Evolutionary conservation across 768 basidiomycete species (phyloP).

Genomic region (Grammothele lineata): DNA sequence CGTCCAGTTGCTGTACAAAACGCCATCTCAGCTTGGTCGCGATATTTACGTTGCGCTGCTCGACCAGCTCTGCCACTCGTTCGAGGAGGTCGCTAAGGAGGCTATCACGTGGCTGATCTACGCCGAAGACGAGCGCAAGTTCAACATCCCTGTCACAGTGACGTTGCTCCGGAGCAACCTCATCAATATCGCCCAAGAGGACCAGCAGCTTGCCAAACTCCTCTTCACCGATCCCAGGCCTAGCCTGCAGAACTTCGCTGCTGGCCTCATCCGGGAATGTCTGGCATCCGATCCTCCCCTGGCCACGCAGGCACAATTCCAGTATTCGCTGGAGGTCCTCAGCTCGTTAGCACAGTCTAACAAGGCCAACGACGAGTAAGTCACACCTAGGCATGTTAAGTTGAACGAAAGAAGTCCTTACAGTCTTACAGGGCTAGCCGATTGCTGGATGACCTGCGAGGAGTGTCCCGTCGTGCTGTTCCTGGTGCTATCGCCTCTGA

Average conservation of each 20-base stretch:
- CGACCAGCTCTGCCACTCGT: constrained; percentile 83
- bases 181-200: constrained; percentile 71
- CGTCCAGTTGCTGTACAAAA: constrained; percentile 92
- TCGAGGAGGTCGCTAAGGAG: constrained; percentile 93
- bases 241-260: constrained; percentile 74
- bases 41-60: constrained; percentile 91
- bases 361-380: constrained; percentile 84
- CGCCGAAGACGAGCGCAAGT: constrained; percentile 98
- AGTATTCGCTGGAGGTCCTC: constrained; percentile 76
- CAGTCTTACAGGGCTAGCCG: constrained; percentile 47
- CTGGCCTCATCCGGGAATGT: constrained; percentile 83
- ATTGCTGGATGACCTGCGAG: constrained; percentile 80
- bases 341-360: constrained; percentile 66
- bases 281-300: constrained; percentile 77
- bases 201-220: constrained; percentile 87
- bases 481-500: constrained; percentile 28
- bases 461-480: constrained; percentile 49
- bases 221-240: constrained; percentile 75
- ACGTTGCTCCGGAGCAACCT: constrained; percentile 83
- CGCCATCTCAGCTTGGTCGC: constrained; percentile 75
- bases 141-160: constrained; percentile 91
- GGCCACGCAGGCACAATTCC: constrained; percentile 75
- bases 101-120: constrained; percentile 95
- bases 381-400: constrained; percentile 11
- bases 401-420: neutral